A percentile compares a stretch with the other conserved stretches of the same genome.
Evolutionary conservation across 495 filamentous ascomycete genomes (phyloP).

Genomic region (Penicillium lividum): DNA sequence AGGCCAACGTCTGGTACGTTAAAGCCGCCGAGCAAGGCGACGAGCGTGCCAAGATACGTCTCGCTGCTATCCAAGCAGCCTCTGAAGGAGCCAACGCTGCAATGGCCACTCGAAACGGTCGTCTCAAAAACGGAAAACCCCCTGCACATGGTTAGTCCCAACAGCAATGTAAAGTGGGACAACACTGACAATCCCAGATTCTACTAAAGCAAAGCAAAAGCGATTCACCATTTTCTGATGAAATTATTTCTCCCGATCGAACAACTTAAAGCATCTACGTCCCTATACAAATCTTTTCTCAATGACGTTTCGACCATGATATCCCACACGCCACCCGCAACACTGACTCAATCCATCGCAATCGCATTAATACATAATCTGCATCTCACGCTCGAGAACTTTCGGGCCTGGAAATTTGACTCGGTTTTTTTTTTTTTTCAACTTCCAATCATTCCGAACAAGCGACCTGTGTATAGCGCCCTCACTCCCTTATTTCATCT

Average conservation of each 20-base stretch:
- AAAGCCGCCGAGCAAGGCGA: constrained; percentile 92
- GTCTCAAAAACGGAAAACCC: constrained; percentile 6
- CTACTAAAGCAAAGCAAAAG: constrained; percentile 33
- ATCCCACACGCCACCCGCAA: background rate
- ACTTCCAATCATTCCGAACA: background rate
- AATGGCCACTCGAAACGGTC: constrained; percentile 20
- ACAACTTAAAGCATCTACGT: background rate
- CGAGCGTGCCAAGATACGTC: constrained; percentile 78
- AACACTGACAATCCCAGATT: constrained; percentile 9
- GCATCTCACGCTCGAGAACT: background rate
- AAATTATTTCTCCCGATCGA: background rate
- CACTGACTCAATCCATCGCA: background rate
- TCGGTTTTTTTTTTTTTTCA: background rate
- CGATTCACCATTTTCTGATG: constrained; percentile 37
- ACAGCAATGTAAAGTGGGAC: background rate
- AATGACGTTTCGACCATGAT: background rate
- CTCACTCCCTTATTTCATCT: background rate
- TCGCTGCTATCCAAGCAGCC: constrained; percentile 83
- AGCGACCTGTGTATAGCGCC: background rate
- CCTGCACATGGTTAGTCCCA: background rate
- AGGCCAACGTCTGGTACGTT: constrained; percentile 98
- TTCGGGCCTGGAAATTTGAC: background rate
- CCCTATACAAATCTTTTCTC: background rate
- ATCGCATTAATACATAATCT: constrained; percentile 3
- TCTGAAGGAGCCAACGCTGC: constrained; percentile 67